Evolutionary conservation across 768 basidiomycete species (phyloP).

Genomic region (Mycena floridula): DNA sequence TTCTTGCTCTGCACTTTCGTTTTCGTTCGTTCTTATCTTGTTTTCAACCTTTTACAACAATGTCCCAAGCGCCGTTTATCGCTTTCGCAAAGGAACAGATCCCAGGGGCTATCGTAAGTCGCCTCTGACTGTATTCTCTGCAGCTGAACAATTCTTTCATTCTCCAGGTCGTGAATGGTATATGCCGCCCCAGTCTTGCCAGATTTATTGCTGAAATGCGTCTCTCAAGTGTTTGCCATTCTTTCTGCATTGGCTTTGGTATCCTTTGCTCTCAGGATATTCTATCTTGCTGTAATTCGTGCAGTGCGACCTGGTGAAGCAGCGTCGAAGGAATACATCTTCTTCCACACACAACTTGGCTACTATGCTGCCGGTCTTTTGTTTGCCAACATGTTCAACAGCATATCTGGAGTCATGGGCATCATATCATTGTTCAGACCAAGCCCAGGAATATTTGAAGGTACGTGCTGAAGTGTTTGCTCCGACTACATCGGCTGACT

Average conservation of each 20-base stretch:
- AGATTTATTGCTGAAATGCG: slow-evolving; percentile 29
- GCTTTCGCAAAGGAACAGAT: slow-evolving; percentile 25
- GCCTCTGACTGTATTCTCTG: slow-evolving; percentile 10
- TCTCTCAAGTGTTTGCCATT: slow-evolving; percentile 47
- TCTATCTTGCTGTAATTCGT: slow-evolving; percentile 38
- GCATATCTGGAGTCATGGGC: slow-evolving; percentile 47
- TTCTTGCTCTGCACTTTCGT: too few species aligned
- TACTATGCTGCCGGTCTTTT: slow-evolving; percentile 62
- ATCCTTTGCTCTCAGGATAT: slow-evolving; percentile 40
- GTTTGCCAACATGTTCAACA: slow-evolving; percentile 48
- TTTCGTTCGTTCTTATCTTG: too few species aligned
- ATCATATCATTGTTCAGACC: slow-evolving; percentile 45
- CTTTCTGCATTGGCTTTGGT: slow-evolving; percentile 48
- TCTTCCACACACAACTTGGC: slow-evolving; percentile 70
- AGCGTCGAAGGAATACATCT: slow-evolving; percentile 42
- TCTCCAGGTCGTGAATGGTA: neutral
- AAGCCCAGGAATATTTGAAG: too few species aligned
- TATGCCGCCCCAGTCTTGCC: too few species aligned
- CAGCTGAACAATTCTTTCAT: slow-evolving; percentile 4
- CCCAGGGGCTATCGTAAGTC: slow-evolving; percentile 33
- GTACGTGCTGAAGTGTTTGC: too few species aligned
- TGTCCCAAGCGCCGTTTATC: slow-evolving; percentile 11
- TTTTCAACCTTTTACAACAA: slow-evolving; percentile 33
- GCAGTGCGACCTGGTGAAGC: slow-evolving; percentile 18
- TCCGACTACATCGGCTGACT: too few species aligned